Base-by-base conservation (phyloP, 2,329 filamentous ascomycete genomes). In the Hirsutella minnesotensis region DNA sequence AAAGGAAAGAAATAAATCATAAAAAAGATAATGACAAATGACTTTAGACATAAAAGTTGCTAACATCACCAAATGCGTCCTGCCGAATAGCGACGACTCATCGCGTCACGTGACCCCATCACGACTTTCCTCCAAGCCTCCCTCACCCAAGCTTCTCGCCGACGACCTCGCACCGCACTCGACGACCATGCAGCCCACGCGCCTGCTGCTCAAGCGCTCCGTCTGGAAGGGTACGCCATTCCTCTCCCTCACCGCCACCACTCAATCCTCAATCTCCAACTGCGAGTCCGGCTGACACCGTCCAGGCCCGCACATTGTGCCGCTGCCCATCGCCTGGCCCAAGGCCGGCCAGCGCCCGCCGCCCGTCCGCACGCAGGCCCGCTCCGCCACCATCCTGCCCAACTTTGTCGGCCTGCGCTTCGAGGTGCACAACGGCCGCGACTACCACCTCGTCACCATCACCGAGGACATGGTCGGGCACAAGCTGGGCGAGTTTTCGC, bases 391-490 rank as follows among this genome's bases (percentile, higher is more conserved):
- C 5, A 92, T 95, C 55, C 73, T 95, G 44, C 89, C 89, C 49
- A 94, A 85, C 64, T 95, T 95, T 60, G 86, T 95, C 42, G 88
- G 88, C 13, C 69, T 94, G 55, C 81, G 79, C 60, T 95, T 95
- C 63, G 83, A 89, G 64, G 77, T 95, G 46, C 83, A 95, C 68
- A 94, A 95, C 61, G 89, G 89, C 56, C 94, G 92, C 69, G 75
- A 75, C 27, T 95, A 95, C 64, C 68, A 82, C 53, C 85, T 92
- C 52, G 73, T 95, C 43, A 74, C 72, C 51, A 84, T 95, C 49
- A 94, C 88, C 15, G 89, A 95, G 61, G 86, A 95, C 57, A 95
- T 95, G 89, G 89, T 95, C 40, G 89, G 89, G 42, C 84, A 92
- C 65, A 95, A 95, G 67, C 72, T 95, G 52, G 89, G 89, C 54